Evolutionary conservation across 768 basidiomycete genomes (phyloP).

Genomic region (Calocybe cyanea): DNA sequence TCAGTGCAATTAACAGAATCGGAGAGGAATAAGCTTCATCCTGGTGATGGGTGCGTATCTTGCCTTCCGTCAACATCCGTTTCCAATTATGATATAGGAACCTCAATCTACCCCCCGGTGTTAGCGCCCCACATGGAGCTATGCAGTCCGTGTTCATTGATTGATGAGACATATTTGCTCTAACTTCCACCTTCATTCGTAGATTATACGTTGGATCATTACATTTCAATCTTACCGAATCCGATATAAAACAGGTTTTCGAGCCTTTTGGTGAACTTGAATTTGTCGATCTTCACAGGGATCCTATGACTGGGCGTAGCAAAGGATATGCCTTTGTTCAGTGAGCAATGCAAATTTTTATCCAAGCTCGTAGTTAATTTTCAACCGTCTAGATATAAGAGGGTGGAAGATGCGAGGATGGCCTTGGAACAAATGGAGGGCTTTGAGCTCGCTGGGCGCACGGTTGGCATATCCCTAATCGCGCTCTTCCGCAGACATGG

Average conservation of each 20-base stretch:
- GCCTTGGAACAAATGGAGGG: constrained; percentile 99
- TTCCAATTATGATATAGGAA: constrained; percentile 42
- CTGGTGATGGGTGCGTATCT: constrained; percentile 71
- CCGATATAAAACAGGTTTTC: constrained; percentile 98
- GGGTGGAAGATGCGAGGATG: constrained; percentile 92
- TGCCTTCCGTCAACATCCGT: neutral
- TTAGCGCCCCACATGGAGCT: constrained; percentile 73
- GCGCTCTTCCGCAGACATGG: neutral
- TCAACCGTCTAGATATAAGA: constrained; percentile 61
- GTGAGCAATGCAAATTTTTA: constrained; percentile 48
- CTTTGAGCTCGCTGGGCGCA: constrained; percentile 94
- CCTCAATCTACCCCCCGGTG: constrained; percentile 80
- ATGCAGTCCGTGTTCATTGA: constrained; percentile 62
- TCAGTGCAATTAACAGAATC: constrained; percentile 97
- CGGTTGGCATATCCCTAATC: constrained; percentile 47
- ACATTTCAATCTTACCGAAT: constrained; percentile 94
- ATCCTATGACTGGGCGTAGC: constrained; percentile 90
- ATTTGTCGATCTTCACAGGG: constrained; percentile 96
- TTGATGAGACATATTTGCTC: neutral
- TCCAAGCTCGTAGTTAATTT: neutral
- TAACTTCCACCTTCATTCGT: neutral
- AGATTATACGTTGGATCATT: constrained; percentile 97
- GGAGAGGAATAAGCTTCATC: constrained; percentile 86
- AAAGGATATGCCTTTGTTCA: constrained; percentile 99
- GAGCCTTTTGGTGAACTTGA: constrained; percentile 98